Evolutionary conservation across 495 filamentous ascomycete genomes (phyloP), one percentile per base, ranked within the genome.

Genomic region (Oidiodendron maius): DNA sequence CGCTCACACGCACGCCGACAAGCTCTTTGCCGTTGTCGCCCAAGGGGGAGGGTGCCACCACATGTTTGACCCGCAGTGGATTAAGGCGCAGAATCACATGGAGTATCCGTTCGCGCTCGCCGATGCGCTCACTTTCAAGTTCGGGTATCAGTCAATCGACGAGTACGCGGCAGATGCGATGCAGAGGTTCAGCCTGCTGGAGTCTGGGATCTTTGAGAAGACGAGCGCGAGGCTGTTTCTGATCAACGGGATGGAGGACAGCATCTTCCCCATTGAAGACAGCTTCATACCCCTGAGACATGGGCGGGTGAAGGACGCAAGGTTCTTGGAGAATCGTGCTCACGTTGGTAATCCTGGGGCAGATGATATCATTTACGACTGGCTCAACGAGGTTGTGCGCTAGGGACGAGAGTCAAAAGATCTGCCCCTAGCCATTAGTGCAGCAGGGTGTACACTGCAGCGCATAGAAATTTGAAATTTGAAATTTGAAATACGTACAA

Each of bases 211-310:
- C 18, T 6, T 42, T 9, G 13, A 18, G 11, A 4, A 42, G 16
- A 16, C 40, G 8, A 22, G 5, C 18, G 4, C 5, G 12, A 9
- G 40, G 9, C 20, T 42, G 8, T 8, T 42, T 21, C 40, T 42
- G 9, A 21, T 42, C 9, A 42, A 42, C 25, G 40, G 84, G n/a
- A 77, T 75, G 9, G 67, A 76, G 24, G 84, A 87, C 48, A 83
- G 80, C 8, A 71, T 89, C 38, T 84, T 86, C 62, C 86, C 86
- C 0, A 84, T 89, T 48, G 84, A 89, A 56, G 84, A 89, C 59
- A 87, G 71, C 51, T 77, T 76, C 60, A 64, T 79, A 55, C 66
- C 77, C n/a, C 71, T 86, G 48, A 78, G 83, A 59, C 76, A 87
- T 50, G 84, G 84, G 12, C 69, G 71, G 44, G 77, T 80, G 24